Percentiles rank a stretch among this genome's conserved stretches.
These are phyloP conservation scores for Paecilomyces dactylethromorphus DNA, from an alignment of 2,329 filamentous ascomycete genomes.

Conservation along the genomic window DNA sequence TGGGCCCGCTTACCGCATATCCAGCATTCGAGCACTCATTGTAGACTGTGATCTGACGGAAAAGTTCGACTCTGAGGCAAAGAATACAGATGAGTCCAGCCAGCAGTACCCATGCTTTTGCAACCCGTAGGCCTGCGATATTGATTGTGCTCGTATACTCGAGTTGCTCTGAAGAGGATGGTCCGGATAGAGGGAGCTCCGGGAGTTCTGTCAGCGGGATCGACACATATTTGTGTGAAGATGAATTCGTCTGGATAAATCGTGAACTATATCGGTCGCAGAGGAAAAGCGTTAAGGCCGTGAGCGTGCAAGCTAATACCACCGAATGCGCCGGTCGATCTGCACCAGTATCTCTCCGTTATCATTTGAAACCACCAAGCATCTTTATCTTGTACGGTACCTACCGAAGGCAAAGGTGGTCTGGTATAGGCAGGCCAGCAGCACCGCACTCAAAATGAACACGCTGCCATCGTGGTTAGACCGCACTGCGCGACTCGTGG, in stretches of 20 bases:
- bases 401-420: constrained; percentile 35
- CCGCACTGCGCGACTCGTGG: neutral
- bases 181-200: neutral
- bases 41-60: constrained; percentile 33
- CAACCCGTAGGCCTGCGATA: constrained; percentile 4
- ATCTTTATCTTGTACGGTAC: constrained; percentile 4
- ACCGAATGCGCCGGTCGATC: constrained; percentile 42
- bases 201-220: constrained; percentile 21
- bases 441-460: constrained; percentile 27
- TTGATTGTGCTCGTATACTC: neutral
- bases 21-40: constrained; percentile 36
- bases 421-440: constrained; percentile 27
- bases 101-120: constrained; percentile 17
- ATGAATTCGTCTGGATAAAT: constrained; percentile 14
- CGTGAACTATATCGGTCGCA: constrained; percentile 26
- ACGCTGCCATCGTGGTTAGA: constrained; percentile 13
- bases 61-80: constrained; percentile 31
- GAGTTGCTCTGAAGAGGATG: neutral
- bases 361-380: constrained; percentile 1
- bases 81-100: constrained; percentile 15
- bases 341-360: constrained; percentile 14
- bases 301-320: constrained; percentile 34
- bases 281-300: constrained; percentile 31
- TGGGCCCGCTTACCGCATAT: constrained; percentile 23
- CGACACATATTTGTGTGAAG: constrained; percentile 18